A percentile compares a stretch with the other conserved stretches of the same genome.
Conservation (phyloP, 176 grass and related monocot species). For the Chloris gayana region DNA sequence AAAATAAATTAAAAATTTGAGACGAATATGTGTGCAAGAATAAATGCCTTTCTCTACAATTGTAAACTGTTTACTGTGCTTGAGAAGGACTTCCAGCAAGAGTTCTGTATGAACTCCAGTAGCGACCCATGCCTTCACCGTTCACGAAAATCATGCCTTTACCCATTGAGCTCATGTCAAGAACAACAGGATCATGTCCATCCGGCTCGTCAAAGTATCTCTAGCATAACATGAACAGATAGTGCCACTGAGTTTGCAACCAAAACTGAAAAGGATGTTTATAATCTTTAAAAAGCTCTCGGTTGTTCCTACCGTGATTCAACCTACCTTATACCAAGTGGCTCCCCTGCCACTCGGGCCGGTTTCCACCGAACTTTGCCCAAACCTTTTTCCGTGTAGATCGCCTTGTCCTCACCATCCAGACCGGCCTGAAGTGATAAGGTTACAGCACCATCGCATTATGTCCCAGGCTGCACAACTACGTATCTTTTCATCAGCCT, state of each 20-base stretch:
- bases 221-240: conserved; percentile 39
- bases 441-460: conserved; percentile 3
- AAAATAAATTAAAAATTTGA: conserved; percentile 15
- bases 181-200: conserved; percentile 63
- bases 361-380: conserved; percentile 47
- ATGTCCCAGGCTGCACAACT: neutral
- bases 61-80: conserved; percentile 47
- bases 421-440: conserved; percentile 53
- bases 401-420: conserved; percentile 60
- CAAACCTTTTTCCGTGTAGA: conserved; percentile 60
- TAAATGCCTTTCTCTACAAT: neutral
- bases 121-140: conserved; percentile 62
- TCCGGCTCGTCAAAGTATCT: conserved; percentile 84
- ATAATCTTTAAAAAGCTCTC: neutral
- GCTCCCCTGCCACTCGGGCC: conserved; percentile 36
- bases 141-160: conserved; percentile 78
- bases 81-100: conserved; percentile 73
- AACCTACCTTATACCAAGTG: conserved; percentile 85
- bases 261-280: conserved; percentile 21
- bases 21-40: neutral
- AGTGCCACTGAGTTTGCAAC: conserved; percentile 21
- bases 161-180: conserved; percentile 81
- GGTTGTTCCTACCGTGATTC: conserved; percentile 5
- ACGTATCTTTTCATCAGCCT: neutral
- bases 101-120: conserved; percentile 64